Evolutionary conservation across 2,329 filamentous ascomycete species (phyloP).

Genomic region (Aspergillus glaucus): DNA sequence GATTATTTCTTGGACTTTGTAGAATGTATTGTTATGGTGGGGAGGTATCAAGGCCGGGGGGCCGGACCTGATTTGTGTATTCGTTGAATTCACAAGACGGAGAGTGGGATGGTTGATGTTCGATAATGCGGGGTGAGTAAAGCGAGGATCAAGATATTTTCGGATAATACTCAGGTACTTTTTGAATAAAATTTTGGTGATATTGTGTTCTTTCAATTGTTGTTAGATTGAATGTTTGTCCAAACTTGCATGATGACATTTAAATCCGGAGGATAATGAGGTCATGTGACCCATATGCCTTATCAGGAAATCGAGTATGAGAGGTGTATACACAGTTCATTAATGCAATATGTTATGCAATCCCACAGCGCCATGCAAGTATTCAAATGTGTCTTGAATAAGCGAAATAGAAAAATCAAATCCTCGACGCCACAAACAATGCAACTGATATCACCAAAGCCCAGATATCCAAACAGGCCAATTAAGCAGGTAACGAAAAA

Average conservation of each 20-base stretch:
- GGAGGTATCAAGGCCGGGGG: neutral
- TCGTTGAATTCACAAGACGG: neutral
- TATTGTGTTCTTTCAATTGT: no score
- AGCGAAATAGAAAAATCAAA: slow-evolving; percentile 1
- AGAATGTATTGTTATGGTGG: neutral
- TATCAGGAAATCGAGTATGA: neutral
- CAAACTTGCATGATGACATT: no score
- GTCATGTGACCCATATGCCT: neutral
- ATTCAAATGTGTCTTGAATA: slow-evolving; percentile 1
- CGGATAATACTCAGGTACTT: no score
- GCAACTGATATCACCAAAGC: slow-evolving; percentile 3
- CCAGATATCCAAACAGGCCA: slow-evolving; percentile 2
- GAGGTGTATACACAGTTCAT: neutral
- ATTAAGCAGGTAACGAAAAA: neutral
- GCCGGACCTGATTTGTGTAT: neutral
- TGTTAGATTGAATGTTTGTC: no score
- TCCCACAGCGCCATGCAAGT: slow-evolving; percentile 5
- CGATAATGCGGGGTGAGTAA: no score
- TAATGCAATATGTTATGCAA: neutral
- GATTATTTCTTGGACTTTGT: slow-evolving; percentile 3
- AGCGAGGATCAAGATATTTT: no score
- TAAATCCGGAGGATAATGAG: neutral
- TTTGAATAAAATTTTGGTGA: no score
- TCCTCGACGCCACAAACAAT: slow-evolving; percentile 8
- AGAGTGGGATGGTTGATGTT: neutral